phyloP scores from a whole-genome alignment of 1,139 yeast genomes.

The Blastobotrys serpentis region DNA sequence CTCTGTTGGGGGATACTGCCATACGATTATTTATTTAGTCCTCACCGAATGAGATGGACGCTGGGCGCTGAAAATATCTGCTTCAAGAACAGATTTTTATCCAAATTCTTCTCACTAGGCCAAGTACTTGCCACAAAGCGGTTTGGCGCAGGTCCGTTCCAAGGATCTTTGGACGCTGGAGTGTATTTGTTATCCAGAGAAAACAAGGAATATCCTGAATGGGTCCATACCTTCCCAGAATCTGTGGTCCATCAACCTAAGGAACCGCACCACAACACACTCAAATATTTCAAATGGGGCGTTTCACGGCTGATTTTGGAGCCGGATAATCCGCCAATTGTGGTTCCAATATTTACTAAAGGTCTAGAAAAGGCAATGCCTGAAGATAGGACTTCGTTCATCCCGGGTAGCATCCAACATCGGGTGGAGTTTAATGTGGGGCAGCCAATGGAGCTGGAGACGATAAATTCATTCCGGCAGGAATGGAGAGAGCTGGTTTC shows the following conservation, averaged over 20 bases:
- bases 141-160: conserved; percentile 92
- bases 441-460: conserved; percentile 59
- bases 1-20: conserved; percentile 86
- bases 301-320: conserved; percentile 79
- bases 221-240: conserved; percentile 97
- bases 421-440: conserved; percentile 73
- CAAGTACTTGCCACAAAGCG: conserved; percentile 82
- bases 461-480: conserved; percentile 58
- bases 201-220: conserved; percentile 31
- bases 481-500: conserved; percentile 67
- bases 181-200: conserved; percentile 61
- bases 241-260: conserved; percentile 86
- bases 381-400: conserved; percentile 48
- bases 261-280: conserved; percentile 75
- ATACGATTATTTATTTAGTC: conserved; percentile 52
- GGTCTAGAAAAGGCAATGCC: conserved; percentile 91
- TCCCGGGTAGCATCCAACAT: conserved; percentile 50
- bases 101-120: conserved; percentile 73
- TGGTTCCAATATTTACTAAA: conserved; percentile 82
- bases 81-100: conserved; percentile 47
- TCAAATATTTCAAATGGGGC: conserved; percentile 97
- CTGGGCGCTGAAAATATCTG: conserved; percentile 92
- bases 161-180: conserved; percentile 88
- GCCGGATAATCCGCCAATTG: conserved; percentile 76
- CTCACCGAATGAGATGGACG: conserved; percentile 85